Conservation (phyloP, 768 basidiomycete genomes). For the Rubroboletus pulcherrimus region DNA sequence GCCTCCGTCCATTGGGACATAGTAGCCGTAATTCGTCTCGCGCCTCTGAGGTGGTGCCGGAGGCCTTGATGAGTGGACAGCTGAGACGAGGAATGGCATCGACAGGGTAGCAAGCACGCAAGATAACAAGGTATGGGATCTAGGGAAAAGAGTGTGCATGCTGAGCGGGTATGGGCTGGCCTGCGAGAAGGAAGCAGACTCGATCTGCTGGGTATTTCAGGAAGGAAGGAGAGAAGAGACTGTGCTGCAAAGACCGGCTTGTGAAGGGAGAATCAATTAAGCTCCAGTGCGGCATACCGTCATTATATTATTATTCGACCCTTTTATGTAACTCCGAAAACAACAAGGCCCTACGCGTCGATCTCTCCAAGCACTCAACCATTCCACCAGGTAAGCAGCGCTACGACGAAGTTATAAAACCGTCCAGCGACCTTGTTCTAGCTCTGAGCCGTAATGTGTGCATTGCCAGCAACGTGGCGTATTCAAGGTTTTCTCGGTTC, state of each 20-base stretch:
- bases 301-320: not conserved
- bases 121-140: not conserved
- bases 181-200: not conserved
- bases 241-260: conserved; percentile 1
- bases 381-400: not conserved
- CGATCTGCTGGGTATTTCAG: conserved; percentile 1
- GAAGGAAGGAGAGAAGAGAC: not conserved
- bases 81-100: conserved; percentile 9
- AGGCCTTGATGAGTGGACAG: not conserved
- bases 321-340: conserved; percentile 8
- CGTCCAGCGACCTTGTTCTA: not conserved
- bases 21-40: conserved; percentile 47
- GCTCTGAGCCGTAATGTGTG: not conserved
- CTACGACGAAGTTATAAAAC: not conserved
- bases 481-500: not conserved
- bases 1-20: conserved; percentile 49
- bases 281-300: not conserved
- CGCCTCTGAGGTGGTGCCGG: conserved; percentile 17
- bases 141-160: conserved; percentile 2
- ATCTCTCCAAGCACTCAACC: not conserved
- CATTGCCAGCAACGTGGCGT: not conserved
- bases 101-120: conserved; percentile 11
- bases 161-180: not conserved
- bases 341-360: not conserved
- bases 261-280: conserved; percentile 1